Base-by-base conservation (phyloP, 345 rosid genomes). In the Ceriops decandra region DNA sequence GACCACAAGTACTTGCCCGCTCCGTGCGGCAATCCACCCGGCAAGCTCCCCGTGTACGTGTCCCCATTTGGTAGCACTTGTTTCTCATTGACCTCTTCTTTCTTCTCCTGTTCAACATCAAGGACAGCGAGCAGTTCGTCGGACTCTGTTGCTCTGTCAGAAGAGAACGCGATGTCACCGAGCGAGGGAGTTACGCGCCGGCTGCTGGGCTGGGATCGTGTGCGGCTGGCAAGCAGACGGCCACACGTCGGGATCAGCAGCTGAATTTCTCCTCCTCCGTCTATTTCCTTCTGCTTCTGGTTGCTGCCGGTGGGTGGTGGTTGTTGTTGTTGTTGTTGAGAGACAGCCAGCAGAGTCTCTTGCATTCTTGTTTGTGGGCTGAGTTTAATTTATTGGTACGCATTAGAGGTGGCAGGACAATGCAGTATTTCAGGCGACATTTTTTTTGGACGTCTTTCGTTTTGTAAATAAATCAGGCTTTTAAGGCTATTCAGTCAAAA, bases 1-100 rank as follows among this genome's bases (percentile, higher is more conserved):
- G 76, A 77, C 96, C 92, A 87, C 1, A 87, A 73, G 75, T 89
- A 87, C 82, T 86, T 86, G 26, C 92, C 96, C 27, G 72, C 72
- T 31, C 90, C 92, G 62, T 89, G 85, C 0, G 92, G 96, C 9
- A 85, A 79, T 42, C 79, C 71, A 0, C 80, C 82, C 0, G 79
- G 60, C 70, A 84, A 79, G 9, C 80, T 73, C n/a, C 96, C 89
- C 1, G 83, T 80, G 79, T 89, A 89, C 27, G 83, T 79, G 60
- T 89, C 96, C 1, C 96, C 92, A 64, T 84, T 87, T 57, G 85
- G 78, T 5, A 90, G 72, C n/a, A 80, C 53, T 38, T 81, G 72
- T 19, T 77, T 51, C 52, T 81, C 84, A 66, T 85, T 88, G 8
- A 57, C 28, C 49, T 42, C 49, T 42, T 42, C 19, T 33, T 7